Conservation (phyloP, 176 grass and related monocot genomes). For the Typha latifolia region DNA sequence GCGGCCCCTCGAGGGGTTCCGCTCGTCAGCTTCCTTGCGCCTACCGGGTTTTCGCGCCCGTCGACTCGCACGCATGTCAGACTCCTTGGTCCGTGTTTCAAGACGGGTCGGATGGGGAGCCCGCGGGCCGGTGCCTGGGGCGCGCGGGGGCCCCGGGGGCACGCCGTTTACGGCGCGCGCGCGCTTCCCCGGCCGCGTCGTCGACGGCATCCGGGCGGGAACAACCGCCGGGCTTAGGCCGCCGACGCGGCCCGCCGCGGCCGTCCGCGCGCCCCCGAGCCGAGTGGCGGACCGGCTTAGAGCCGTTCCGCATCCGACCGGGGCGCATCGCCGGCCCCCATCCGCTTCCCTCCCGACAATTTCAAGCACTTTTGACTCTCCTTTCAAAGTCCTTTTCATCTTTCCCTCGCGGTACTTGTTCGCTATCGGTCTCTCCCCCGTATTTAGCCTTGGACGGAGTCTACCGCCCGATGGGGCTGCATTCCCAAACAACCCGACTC, state of each 20-base stretch:
- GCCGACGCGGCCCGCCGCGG: no score
- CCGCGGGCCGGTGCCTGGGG: slow-evolving; percentile 19
- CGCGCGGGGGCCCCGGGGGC: no score
- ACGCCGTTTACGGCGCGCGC: no score
- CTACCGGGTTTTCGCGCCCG: slow-evolving; percentile 34
- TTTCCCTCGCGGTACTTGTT: slow-evolving; percentile 24
- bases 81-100: slow-evolving; percentile 87
- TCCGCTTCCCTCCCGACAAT: slow-evolving; percentile 19
- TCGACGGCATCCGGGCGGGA: no score
- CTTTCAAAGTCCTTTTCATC: slow-evolving; percentile 27
- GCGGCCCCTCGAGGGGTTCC: slow-evolving; percentile 2
- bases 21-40: slow-evolving; percentile 39
- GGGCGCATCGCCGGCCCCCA: slow-evolving; percentile 14
- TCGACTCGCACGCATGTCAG: slow-evolving; percentile 56
- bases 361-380: slow-evolving; percentile 12
- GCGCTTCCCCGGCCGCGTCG: no score
- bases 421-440: slow-evolving; percentile 17
- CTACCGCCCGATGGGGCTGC: slow-evolving; percentile 11
- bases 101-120: slow-evolving; percentile 68
- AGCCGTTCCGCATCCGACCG: slow-evolving; percentile 1
- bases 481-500: slow-evolving; percentile 14
- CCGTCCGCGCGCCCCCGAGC: no score
- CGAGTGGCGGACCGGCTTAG: no score
- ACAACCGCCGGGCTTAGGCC: no score
- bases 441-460: slow-evolving; percentile 23